Percentiles rank a stretch among this genome's conserved stretches.
phyloP scores from a whole-genome alignment of 1,139 yeast species.

The Hanseniaspora sp. region DNA sequence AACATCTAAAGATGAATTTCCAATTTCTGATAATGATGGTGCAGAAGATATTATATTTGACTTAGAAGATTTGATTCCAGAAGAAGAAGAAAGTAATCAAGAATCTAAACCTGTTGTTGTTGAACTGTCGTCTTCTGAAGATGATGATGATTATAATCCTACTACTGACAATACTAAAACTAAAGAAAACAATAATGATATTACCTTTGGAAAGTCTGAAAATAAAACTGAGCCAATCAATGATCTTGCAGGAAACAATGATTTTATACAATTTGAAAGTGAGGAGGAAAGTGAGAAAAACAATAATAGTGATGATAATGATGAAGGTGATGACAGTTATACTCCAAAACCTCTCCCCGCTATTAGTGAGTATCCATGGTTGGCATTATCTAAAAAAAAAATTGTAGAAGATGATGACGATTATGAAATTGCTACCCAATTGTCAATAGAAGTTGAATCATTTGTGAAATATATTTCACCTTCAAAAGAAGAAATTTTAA shows the following conservation, averaged over 20 bases:
- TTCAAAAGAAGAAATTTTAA: conserved; percentile 56
- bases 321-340: conserved; percentile 27
- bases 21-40: conserved; percentile 15
- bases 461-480: conserved; percentile 85
- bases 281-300: conserved; percentile 21
- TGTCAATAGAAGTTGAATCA: conserved; percentile 76
- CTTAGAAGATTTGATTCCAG: conserved; percentile 11
- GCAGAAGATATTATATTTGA: conserved; percentile 16
- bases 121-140: neutral
- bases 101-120: conserved; percentile 14
- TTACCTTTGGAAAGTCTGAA: too few species aligned
- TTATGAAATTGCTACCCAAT: conserved; percentile 61
- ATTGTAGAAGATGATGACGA: conserved; percentile 30
- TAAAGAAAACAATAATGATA: conserved; percentile 15
- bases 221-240: conserved; percentile 21
- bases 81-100: conserved; percentile 19
- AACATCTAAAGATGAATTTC: conserved; percentile 20
- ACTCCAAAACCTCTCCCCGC: conserved; percentile 11
- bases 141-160: conserved; percentile 23
- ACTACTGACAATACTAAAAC: conserved; percentile 14
- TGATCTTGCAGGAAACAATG: conserved; percentile 34
- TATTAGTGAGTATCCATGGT: conserved; percentile 60
- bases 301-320: conserved; percentile 17
- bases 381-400: conserved; percentile 26
- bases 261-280: conserved; percentile 32